phyloP scores from a whole-genome alignment of 352 stramenopile species.

The Phytophthora syringae region DNA sequence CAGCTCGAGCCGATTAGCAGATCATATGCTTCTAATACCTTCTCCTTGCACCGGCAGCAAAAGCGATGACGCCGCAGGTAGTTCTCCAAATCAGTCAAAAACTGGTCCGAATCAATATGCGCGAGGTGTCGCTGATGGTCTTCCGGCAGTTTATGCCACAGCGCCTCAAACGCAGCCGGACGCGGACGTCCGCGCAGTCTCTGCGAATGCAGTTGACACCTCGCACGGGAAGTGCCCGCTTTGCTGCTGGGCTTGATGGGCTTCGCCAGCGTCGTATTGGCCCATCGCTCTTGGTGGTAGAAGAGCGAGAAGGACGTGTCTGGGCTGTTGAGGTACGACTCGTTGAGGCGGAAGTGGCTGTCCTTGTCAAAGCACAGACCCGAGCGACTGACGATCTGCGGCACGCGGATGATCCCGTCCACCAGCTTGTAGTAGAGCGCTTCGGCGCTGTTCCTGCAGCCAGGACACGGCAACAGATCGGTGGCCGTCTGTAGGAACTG shows the following conservation, averaged over 20 bases:
- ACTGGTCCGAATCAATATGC: constrained; percentile 89
- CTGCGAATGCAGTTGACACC: constrained; percentile 82
- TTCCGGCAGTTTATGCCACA: constrained; percentile 81
- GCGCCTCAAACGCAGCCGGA: constrained; percentile 73
- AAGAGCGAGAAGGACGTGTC: constrained; percentile 80
- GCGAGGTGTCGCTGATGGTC: constrained; percentile 83
- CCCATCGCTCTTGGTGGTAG: constrained; percentile 79
- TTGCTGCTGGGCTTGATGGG: constrained; percentile 43
- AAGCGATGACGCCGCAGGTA: constrained; percentile 89
- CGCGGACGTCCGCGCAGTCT: constrained; percentile 71
- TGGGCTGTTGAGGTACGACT: constrained; percentile 68
- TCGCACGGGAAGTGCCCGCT: constrained; percentile 47
- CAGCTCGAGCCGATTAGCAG: constrained; percentile 85
- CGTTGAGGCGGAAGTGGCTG: constrained; percentile 68
- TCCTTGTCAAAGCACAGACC: constrained; percentile 67
- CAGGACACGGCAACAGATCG: constrained; percentile 77
- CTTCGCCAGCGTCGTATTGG: constrained; percentile 61
- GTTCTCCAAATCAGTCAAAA: constrained; percentile 83
- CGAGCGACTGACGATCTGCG: constrained; percentile 55
- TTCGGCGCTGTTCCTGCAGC: constrained; percentile 82
- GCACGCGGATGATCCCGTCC: constrained; percentile 44
- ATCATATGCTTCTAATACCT: constrained; percentile 89
- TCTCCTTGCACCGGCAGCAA: constrained; percentile 89
- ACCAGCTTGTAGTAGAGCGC: constrained; percentile 76
- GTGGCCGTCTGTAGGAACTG: constrained; percentile 79